Evolutionary conservation across 1,284 basidiomycete species (phyloP), one percentile per base, ranked within the genome.

Genomic region (Tilletia caries): DNA sequence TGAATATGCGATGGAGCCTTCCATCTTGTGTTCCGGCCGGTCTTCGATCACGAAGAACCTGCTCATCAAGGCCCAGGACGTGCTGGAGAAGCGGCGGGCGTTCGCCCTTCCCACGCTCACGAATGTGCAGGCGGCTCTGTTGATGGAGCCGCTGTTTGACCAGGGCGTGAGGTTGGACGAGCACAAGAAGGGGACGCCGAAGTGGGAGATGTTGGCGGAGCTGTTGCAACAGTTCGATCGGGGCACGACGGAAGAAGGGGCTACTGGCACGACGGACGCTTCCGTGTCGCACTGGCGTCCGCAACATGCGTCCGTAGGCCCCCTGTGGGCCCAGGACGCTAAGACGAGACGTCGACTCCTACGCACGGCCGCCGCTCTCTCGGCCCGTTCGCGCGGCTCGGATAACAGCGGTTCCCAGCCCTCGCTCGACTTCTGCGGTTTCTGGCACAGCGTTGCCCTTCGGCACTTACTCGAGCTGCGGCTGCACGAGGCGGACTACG

Each of bases 51-150:
- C 91, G 4, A 91, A 90, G 83, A 86, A 90, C 1, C 85, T 95
- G 44, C 89, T 92, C 64, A 87, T 91, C 70, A 73, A 76, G 67
- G 77, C 75, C 6, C 73, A 77, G 37, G 78, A 80, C 18, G 69
- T 79, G 8, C 79, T 91, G 67, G 94, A 95, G 85, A 88, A 88
- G 60, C 86, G 92, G 80, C 92, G 92, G 84, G 91, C 92, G 15
- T 91, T 91, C 82, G 88, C 92, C 65, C 85, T 92, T 65, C 88
- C 92, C n/a, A 89, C 87, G 54, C 84, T 89, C 41, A 91, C 94
- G 79, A 91, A 93, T 84, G 89, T 92, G 58, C 76, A 77, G 66
- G 75, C 76, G 0, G 74, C 74, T 48, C 52, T 79, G 33, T 48
- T 80, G 67, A 70, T 77, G 65, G 75, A 78, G 67, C 64, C 75